Conservation (phyloP, 1,139 yeast genomes). For the Zygoascus hellenicus region DNA sequence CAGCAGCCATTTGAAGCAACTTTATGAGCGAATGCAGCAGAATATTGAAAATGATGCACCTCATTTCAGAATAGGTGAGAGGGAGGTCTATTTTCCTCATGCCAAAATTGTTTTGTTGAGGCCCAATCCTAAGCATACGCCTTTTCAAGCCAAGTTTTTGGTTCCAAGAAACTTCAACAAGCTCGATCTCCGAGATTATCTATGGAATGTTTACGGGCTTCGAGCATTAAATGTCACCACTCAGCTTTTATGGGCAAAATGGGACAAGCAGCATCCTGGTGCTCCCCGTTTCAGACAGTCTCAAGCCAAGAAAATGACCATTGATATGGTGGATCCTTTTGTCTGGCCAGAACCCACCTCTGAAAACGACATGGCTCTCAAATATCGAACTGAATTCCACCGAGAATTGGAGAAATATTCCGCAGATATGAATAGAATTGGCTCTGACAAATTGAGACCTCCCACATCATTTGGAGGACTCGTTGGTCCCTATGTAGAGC, state of each 20-base stretch:
- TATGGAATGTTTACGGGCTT: slow-evolving; percentile 80
- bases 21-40: slow-evolving; percentile 40
- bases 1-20: slow-evolving; percentile 17
- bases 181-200: slow-evolving; percentile 83
- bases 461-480: slow-evolving; percentile 72
- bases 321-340: slow-evolving; percentile 89
- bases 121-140: slow-evolving; percentile 91
- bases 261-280: slow-evolving; percentile 53
- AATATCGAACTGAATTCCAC: slow-evolving; percentile 24
- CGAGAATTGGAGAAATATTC: slow-evolving; percentile 30
- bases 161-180: slow-evolving; percentile 90
- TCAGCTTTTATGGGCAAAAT: slow-evolving; percentile 72
- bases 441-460: slow-evolving; percentile 67
- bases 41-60: slow-evolving; percentile 61
- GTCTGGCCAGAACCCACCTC: slow-evolving; percentile 73
- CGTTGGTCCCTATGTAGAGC: slow-evolving; percentile 60
- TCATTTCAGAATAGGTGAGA: slow-evolving; percentile 75
- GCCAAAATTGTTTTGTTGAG: slow-evolving; percentile 74
- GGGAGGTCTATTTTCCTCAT: slow-evolving; percentile 70
- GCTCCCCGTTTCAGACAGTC: slow-evolving; percentile 72
- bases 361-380: slow-evolving; percentile 35
- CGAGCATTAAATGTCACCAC: slow-evolving; percentile 84
- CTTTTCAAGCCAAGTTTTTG: slow-evolving; percentile 89
- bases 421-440: slow-evolving; percentile 44
- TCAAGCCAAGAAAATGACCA: slow-evolving; percentile 89